Evolutionary conservation across 1,284 basidiomycete species (phyloP).

Genomic region (Sporisorium iseilematis-ciliati): DNA sequence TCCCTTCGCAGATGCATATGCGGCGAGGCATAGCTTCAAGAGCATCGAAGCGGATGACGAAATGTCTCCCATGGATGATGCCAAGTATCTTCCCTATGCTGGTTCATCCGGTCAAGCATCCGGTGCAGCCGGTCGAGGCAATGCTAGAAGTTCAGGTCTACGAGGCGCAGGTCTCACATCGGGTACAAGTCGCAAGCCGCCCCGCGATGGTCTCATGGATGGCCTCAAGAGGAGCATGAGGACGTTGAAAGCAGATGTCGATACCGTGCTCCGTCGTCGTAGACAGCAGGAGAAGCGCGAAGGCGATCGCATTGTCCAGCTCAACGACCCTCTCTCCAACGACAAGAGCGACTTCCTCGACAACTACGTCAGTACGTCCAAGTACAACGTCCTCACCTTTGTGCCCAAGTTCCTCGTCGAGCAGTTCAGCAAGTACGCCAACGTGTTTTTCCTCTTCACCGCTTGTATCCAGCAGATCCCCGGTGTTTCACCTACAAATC

Average conservation of each 20-base stretch:
- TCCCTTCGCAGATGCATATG: slow-evolving; percentile 60
- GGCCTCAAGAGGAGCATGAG: slow-evolving; percentile 51
- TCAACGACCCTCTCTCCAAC: slow-evolving; percentile 66
- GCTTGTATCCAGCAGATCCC: slow-evolving; percentile 98
- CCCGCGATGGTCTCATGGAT: slow-evolving; percentile 47
- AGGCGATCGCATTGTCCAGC: slow-evolving; percentile 59
- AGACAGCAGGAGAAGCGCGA: slow-evolving; percentile 43
- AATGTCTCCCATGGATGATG: slow-evolving; percentile 35
- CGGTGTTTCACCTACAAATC: slow-evolving; percentile 94
- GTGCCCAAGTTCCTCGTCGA: slow-evolving; percentile 90
- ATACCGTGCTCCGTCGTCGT: slow-evolving; percentile 49
- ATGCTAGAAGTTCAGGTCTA: slow-evolving; percentile 12
- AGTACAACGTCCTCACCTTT: slow-evolving; percentile 91
- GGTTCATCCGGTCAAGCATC: slow-evolving; percentile 1
- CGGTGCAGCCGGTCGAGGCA: slow-evolving; percentile 1
- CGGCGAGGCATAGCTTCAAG: slow-evolving; percentile 55
- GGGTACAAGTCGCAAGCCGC: slow-evolving; percentile 43
- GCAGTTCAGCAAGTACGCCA: slow-evolving; percentile 99
- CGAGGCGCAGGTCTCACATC: slow-evolving; percentile 29
- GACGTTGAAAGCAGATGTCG: slow-evolving; percentile 50
- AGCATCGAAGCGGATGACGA: slow-evolving; percentile 68
- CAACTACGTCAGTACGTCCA: slow-evolving; percentile 94
- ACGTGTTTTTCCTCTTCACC: slow-evolving; percentile 98
- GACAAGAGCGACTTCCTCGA: slow-evolving; percentile 61
- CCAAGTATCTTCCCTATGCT: slow-evolving; percentile 28